Conservation (phyloP, 1,139 yeast species). For the Kluyveromyces sp. region DNA sequence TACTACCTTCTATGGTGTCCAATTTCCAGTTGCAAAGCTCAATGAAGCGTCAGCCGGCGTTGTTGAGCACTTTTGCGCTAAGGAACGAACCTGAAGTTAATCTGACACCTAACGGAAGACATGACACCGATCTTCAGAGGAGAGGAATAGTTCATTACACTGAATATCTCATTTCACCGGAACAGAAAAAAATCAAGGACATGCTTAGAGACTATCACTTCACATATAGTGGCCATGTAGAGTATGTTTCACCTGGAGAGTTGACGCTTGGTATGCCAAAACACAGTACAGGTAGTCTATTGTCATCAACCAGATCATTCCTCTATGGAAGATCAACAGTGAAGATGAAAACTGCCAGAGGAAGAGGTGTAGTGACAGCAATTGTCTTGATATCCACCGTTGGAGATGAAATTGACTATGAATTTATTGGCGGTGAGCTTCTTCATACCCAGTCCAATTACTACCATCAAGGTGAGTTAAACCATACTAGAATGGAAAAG, state of each 20-base stretch:
- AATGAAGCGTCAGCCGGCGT: slow-evolving; percentile 6
- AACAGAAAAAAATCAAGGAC: slow-evolving; percentile 14
- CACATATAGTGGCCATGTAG: slow-evolving; percentile 28
- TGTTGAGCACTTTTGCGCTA: slow-evolving; percentile 1
- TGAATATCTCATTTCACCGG: slow-evolving; percentile 21
- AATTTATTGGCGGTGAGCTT: slow-evolving; percentile 71
- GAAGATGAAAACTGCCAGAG: slow-evolving; percentile 27
- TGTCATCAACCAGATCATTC: slow-evolving; percentile 27
- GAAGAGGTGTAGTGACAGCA: slow-evolving; percentile 74
- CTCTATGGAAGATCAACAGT: slow-evolving; percentile 29
- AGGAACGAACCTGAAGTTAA: neutral
- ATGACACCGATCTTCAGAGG: slow-evolving; percentile 13
- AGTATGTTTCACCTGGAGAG: slow-evolving; percentile 14
- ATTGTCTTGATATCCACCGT: slow-evolving; percentile 77
- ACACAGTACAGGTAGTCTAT: slow-evolving; percentile 26
- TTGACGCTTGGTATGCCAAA: slow-evolving; percentile 30
- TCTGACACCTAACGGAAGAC: slow-evolving; percentile 3
- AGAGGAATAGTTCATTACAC: slow-evolving; percentile 24
- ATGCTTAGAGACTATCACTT: slow-evolving; percentile 26
- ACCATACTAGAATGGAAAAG: slow-evolving; percentile 49
- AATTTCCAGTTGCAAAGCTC: slow-evolving; percentile 1
- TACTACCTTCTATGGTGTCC: slow-evolving; percentile 31
- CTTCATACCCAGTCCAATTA: slow-evolving; percentile 66
- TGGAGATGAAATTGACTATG: slow-evolving; percentile 88
- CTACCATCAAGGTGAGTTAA: slow-evolving; percentile 67